Evolutionary conservation across 106 monocot species (phyloP).

Genomic region (Platanthera zijinensis): DNA sequence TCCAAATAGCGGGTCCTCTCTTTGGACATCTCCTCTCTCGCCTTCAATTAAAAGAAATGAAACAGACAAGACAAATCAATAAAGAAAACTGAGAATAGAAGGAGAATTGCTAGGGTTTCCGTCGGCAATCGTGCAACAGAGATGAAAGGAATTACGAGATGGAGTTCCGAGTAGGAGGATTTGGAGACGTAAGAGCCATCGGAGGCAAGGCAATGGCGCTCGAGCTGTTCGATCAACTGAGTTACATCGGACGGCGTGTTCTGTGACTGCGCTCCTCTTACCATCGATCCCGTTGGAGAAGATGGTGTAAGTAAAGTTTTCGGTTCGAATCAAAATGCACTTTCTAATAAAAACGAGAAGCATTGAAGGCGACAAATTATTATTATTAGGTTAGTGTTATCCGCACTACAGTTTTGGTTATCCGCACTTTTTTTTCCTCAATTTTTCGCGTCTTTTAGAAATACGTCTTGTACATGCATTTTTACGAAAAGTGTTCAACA

Average conservation of each 20-base stretch:
- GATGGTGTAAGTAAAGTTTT: too few species aligned
- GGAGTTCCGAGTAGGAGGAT: constrained; percentile 72
- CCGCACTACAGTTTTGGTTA: too few species aligned
- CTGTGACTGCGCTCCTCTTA: constrained; percentile 43
- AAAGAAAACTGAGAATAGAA: constrained; percentile 5
- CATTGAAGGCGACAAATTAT: too few species aligned
- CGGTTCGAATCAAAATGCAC: too few species aligned
- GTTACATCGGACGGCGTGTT: constrained; percentile 50
- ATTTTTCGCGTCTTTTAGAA: too few species aligned
- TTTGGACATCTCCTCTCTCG: constrained; percentile 83
- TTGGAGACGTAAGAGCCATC: constrained; percentile 83
- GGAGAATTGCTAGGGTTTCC: background rate
- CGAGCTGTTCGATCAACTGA: constrained; percentile 85
- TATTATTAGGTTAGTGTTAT: too few species aligned
- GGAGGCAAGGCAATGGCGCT: constrained; percentile 83
- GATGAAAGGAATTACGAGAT: constrained; percentile 29
- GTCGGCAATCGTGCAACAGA: background rate
- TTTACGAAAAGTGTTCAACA: too few species aligned
- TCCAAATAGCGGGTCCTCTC: constrained; percentile 78
- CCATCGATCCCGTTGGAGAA: constrained; percentile 23
- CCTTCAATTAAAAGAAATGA: constrained; percentile 28
- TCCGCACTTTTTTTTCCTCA: too few species aligned
- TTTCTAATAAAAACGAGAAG: too few species aligned
- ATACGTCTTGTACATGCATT: too few species aligned
- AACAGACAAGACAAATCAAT: background rate